Evolutionary conservation across 164 flowering plant genomes (phyloP), one percentile per base, ranked within the genome.

Genomic region (Litsea cubeba): DNA sequence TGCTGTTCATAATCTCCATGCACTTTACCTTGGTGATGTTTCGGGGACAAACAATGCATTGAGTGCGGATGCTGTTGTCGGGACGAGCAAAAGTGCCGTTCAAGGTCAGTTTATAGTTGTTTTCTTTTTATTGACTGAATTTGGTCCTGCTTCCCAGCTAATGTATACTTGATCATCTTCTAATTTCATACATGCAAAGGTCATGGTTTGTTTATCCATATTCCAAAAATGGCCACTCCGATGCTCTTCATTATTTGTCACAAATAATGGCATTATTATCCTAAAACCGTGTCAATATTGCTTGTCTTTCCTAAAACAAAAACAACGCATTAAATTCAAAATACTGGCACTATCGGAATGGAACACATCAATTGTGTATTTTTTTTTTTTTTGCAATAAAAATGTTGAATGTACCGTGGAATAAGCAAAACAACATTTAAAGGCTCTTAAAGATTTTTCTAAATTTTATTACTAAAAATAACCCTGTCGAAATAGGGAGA

Each of bases 1-100:
- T 71, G 72, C 77, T n/a, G 71, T 78, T 71, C 69, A 78, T 35
- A 75, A 75, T 71, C 81, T 74, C 30, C 50, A 71, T 78, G 72
- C 74, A n/a, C 65, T 62, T 50, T 67, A 68, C 25, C 63, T 71
- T 67, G 69, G 75, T 68, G 69, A 71, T 67, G 35, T 50, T 71
- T 62, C 81, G 0, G 65, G 24, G 18, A 62, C 62, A 50, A 57
- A 12, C 14, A 71, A 68, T 68, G 5, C 50, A 2, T 54, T 26
- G 69, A 62, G 22, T 51, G 62, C 20, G 4, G 77, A 78, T 66
- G 66, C 80, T 12, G 71, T 74, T 71, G 65, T 70, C 54, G 50
- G 24, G 20, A 67, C 64, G 32, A 71, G 66, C 57, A 58, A 40
- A 24, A 54, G 69, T 60, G n/a, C 32, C 30, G 50, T 30, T 35